Evolutionary conservation across 139 green algal species (phyloP), one percentile per base, ranked within the genome.

Genomic region (Coelastrella sp.): DNA sequence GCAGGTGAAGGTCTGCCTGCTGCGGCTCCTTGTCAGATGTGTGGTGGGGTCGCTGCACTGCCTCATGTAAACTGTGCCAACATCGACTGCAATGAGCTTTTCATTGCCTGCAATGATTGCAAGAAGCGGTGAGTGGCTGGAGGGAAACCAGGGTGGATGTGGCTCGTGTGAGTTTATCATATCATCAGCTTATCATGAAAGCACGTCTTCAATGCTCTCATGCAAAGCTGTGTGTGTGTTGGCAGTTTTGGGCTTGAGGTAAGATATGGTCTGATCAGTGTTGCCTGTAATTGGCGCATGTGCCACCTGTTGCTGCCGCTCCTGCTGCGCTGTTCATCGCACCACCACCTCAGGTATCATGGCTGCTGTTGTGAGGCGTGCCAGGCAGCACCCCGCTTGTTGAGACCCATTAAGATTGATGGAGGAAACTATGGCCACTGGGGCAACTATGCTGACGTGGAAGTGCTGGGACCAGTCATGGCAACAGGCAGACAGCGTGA

Each of bases 41-140:
- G 97, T 89, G 94, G 95, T 58, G 91, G 70, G 0, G 61, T 84
- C 6, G 95, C 96, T 25, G 80, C 94, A 74, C 95, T 99, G 89
- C 97, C 97, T 0, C 97, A 99, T 91, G 80, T 97, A 78, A 99
- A 99, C 93, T 99, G 97, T 89, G 96, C 97, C 72, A 99, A 99
- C 92, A 94, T 98, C 0, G 94, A 97, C 91, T 98, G 96, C 95
- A 99, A 99, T 93, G 94, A 96, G 90, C 96, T 99, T 49, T 99
- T 99, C 85, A 92, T 99, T 12, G 94, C 96, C 6, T 99, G 97
- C 91, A 22, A 85, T 6, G 59, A 76, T 22, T 90, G 85, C 74
- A 90, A 89, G 72, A 83, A n/a, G 6, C 78, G 78, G 82, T 87
- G 65, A 78, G 82, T 58, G 35, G 35, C 35, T 49, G 35, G 35